Conservation (phyloP, 2,329 filamentous ascomycete species). For the Zymoseptoria passerinii region DNA sequence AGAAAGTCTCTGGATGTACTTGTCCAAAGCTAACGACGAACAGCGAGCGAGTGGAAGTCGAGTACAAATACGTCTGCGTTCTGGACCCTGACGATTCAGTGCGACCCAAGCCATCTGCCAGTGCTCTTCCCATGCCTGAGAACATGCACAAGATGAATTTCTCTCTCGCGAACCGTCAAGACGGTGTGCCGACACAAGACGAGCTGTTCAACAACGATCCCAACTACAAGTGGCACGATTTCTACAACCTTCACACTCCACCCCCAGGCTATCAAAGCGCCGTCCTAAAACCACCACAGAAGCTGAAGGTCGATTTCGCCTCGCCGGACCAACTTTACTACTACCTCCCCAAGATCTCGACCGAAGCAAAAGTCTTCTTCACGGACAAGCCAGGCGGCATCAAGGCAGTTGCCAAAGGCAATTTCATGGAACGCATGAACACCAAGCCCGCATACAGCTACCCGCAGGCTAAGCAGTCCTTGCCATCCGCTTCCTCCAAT, state of each 20-base stretch:
- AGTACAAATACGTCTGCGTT: conserved; percentile 77
- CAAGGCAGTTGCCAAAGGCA: conserved; percentile 60
- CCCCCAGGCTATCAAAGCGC: conserved; percentile 37
- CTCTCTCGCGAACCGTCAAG: conserved; percentile 41
- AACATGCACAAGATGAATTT: conserved; percentile 41
- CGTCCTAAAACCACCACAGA: conserved; percentile 32
- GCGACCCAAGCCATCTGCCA: conserved; percentile 64
- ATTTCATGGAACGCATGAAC: conserved; percentile 61
- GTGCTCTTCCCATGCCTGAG: conserved; percentile 61
- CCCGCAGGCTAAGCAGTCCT: conserved; percentile 17
- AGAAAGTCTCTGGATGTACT: neutral
- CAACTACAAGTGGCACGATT: conserved; percentile 54
- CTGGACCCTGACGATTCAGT: conserved; percentile 62
- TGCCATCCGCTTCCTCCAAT: conserved; percentile 18
- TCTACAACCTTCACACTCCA: conserved; percentile 48
- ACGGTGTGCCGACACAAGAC: conserved; percentile 42
- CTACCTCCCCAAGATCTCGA: conserved; percentile 78
- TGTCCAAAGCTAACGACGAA: conserved; percentile 5
- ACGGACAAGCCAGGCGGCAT: conserved; percentile 62
- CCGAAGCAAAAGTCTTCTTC: conserved; percentile 84
- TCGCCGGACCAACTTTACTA: conserved; percentile 75
- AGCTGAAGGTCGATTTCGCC: conserved; percentile 61
- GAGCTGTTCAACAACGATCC: conserved; percentile 41
- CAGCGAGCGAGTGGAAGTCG: conserved; percentile 67
- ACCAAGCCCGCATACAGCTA: conserved; percentile 26